These are phyloP conservation scores for Xylaria curta DNA, from an alignment of 495 filamentous ascomycete species.

Conservation along the genomic window DNA sequence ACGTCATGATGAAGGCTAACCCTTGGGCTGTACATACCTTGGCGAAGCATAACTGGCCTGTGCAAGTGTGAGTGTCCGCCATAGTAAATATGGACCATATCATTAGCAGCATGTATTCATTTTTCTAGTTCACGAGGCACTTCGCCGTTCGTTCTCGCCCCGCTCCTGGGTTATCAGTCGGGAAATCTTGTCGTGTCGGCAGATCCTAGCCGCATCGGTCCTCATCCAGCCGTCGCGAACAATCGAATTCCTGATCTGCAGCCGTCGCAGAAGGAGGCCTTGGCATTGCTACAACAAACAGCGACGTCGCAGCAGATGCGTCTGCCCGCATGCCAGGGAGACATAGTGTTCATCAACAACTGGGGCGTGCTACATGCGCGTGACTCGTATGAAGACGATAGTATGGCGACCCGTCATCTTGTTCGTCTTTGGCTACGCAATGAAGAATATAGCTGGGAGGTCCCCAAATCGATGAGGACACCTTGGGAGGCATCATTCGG, in stretches of 20 bases:
- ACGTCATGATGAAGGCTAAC: slow-evolving; percentile 42
- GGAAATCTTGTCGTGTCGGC: slow-evolving; percentile 46
- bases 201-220: slow-evolving; percentile 52
- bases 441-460: slow-evolving; percentile 45
- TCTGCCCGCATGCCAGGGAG: slow-evolving; percentile 60
- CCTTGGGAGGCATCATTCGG: slow-evolving; percentile 56
- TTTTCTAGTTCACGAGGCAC: slow-evolving; percentile 41
- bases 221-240: slow-evolving; percentile 40
- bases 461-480: slow-evolving; percentile 48
- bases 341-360: slow-evolving; percentile 71
- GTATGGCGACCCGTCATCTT: slow-evolving; percentile 49
- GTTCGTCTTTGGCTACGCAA: slow-evolving; percentile 60
- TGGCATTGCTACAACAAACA: slow-evolving; percentile 40
- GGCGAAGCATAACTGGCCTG: slow-evolving; percentile 44
- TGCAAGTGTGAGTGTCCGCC: slow-evolving; percentile 48
- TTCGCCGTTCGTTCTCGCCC: slow-evolving; percentile 43
- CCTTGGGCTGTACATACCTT: slow-evolving; percentile 44
- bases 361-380: slow-evolving; percentile 64
- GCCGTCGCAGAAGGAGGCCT: slow-evolving; percentile 42
- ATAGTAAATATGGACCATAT: background rate
- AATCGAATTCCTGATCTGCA: slow-evolving; percentile 43
- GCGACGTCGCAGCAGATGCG: slow-evolving; percentile 44
- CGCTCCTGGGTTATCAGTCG: slow-evolving; percentile 45
- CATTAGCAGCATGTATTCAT: slow-evolving; percentile 14
- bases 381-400: slow-evolving; percentile 52